A percentile compares a stretch with the other conserved stretches of the same genome.
Evolutionary conservation across 306 rosid species (phyloP).

Genomic region (Chamaecrista fasciculata): DNA sequence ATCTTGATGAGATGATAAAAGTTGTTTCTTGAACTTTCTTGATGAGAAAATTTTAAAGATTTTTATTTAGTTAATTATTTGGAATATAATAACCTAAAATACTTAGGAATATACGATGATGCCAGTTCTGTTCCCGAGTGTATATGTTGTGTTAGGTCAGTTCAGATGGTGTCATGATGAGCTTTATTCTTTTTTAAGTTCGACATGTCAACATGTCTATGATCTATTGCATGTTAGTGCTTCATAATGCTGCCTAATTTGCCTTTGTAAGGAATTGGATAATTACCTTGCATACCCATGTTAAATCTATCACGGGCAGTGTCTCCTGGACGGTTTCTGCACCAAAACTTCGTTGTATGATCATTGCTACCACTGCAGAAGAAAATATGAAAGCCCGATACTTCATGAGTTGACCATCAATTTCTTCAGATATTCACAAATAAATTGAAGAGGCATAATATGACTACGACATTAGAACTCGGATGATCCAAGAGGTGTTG

Average conservation of each 20-base stretch:
- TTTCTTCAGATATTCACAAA: slow-evolving; percentile 9
- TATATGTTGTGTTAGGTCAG: not conserved
- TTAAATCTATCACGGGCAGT: slow-evolving; percentile 74
- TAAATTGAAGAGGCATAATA: slow-evolving; percentile 6
- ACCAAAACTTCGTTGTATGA: slow-evolving; percentile 97
- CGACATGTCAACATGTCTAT: not conserved
- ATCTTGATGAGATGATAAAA: no score
- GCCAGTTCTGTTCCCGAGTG: no score
- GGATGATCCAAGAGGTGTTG: not conserved
- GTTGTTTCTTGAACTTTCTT: not conserved
- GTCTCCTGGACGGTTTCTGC: slow-evolving; percentile 98
- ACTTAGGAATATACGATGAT: not conserved
- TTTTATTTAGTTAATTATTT: not conserved
- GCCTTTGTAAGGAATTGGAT: slow-evolving; percentile 9
- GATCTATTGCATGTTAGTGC: not conserved
- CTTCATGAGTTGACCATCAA: slow-evolving; percentile 13
- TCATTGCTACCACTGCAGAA: slow-evolving; percentile 97
- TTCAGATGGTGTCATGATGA: no score
- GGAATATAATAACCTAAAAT: not conserved
- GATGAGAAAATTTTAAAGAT: not conserved
- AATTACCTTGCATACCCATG: slow-evolving; percentile 64
- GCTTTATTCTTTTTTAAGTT: not conserved
- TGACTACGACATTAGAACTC: slow-evolving; percentile 1
- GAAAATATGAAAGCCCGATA: slow-evolving; percentile 21
- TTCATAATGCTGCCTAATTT: not conserved